A percentile compares a stretch with the other conserved stretches of the same genome.
Conservation (phyloP, 805 yeast species). For the Ogataea glucozyma region DNA sequence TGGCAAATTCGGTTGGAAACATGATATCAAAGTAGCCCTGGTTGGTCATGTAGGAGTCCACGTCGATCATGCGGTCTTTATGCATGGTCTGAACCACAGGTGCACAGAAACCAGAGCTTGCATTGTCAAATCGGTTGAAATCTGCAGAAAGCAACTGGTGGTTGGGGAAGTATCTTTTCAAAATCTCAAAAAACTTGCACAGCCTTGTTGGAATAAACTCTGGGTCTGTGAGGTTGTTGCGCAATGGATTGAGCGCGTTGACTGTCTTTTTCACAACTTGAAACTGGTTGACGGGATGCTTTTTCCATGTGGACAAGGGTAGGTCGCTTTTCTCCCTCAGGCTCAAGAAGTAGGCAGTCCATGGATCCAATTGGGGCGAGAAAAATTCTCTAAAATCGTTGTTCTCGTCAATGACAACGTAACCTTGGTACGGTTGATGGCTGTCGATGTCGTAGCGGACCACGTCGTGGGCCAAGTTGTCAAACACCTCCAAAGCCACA, state of each 20-base stretch:
- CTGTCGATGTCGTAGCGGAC: constrained; percentile 71
- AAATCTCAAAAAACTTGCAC: constrained; percentile 60
- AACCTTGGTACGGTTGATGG: constrained; percentile 72
- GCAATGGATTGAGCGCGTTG: constrained; percentile 60
- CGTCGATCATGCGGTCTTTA: constrained; percentile 64
- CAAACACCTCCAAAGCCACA: constrained; percentile 80
- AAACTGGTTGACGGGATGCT: constrained; percentile 65
- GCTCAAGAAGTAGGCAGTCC: constrained; percentile 55
- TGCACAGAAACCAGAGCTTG: constrained; percentile 58
- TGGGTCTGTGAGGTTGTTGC: constrained; percentile 65
- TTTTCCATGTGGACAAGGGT: constrained; percentile 33
- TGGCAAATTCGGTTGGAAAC: constrained; percentile 78
- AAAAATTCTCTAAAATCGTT: constrained; percentile 78
- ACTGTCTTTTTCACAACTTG: constrained; percentile 41
- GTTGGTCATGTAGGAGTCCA: constrained; percentile 74
- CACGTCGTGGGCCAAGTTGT: constrained; percentile 80
- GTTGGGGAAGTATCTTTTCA: constrained; percentile 67
- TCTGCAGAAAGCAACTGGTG: constrained; percentile 77
- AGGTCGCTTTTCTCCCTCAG: constrained; percentile 50
- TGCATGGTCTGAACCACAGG: constrained; percentile 83
- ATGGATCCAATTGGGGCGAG: constrained; percentile 58
- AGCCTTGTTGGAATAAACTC: constrained; percentile 83
- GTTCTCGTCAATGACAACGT: constrained; percentile 67
- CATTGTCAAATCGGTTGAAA: constrained; percentile 53
- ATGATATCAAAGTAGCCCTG: constrained; percentile 86